These are phyloP conservation scores for Penicillium arizonense DNA, from an alignment of 495 filamentous ascomycete species.

Conservation along the genomic window DNA sequence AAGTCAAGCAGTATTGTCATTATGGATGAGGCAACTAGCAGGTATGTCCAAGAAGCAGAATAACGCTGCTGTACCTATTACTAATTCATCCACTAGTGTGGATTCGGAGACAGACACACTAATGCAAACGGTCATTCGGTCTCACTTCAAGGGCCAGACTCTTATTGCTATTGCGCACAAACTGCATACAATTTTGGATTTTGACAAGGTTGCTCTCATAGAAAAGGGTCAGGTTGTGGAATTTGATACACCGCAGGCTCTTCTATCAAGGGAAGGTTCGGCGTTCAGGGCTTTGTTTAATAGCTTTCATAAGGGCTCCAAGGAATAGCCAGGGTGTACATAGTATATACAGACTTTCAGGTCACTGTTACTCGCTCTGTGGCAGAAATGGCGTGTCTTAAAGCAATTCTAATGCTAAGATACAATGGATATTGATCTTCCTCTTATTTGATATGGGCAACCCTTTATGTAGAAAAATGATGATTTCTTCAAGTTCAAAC, in stretches of 20 bases:
- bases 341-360: not conserved
- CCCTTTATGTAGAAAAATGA: too few species aligned
- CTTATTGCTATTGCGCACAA: conserved; percentile 36
- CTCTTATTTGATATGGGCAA: too few species aligned
- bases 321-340: not conserved
- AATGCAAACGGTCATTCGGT: conserved; percentile 32
- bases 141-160: conserved; percentile 28
- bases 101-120: conserved; percentile 31
- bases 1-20: conserved; percentile 33
- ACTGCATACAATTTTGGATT: conserved; percentile 33
- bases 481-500: conserved; percentile 1
- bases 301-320: conserved; percentile 3
- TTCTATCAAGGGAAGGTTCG: conserved; percentile 16
- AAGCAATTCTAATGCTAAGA: too few species aligned
- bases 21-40: conserved; percentile 50
- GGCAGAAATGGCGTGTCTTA: too few species aligned
- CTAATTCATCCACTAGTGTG: conserved; percentile 18
- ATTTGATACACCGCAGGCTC: conserved; percentile 21
- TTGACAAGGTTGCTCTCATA: conserved; percentile 34
- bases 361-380: too few species aligned
- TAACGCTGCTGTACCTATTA: not conserved
- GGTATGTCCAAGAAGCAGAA: conserved; percentile 4
- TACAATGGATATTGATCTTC: too few species aligned
- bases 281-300: conserved; percentile 19
- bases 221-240: conserved; percentile 31